Base-by-base conservation (phyloP, 192 early-diverging fungal species). In the Geranomyces variabilis region DNA sequence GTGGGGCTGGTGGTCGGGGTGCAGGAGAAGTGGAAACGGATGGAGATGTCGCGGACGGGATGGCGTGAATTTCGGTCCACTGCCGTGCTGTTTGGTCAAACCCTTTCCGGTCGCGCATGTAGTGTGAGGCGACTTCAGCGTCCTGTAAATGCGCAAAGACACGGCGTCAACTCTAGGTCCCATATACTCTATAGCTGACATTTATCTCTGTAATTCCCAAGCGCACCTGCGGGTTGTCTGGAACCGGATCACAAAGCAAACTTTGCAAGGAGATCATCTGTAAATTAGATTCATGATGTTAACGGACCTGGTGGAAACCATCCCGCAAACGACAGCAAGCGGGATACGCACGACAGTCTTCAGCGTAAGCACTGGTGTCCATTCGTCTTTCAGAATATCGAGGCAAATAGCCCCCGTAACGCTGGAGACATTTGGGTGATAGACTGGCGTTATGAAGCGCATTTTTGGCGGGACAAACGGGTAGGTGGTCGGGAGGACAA, bases 401-500 rank as follows among this genome's bases (percentile, higher is more conserved):
- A 98, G 79, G 80, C 96, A 98, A 63, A 98, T 96, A 56, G 85
- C 85, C 14, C 96, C 96, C 70, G 88, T 87, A 19, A 33, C 29
- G 64, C 85, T 89, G 78, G 94, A 95, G 80, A 98, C 93, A 75
- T 98, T 98, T 86, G 95, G 96, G 79, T 98, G 95, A 75, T 97
- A 98, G 53, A 98, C 96, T 53, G 91, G 89, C 24, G 96, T 98
- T 34, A 90, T 87, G 84, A 93, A 98, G 5, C 85, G 84, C 31
- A 93, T 89, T 80, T 95, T 94, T 79, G 96, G 95, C 48, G 96
- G 92, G 75, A 93, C 94, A 84, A 96, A 98, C 21, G 96, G 95
- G 75, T 98, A 98, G 29, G 96, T 92, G 76, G 90, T 87, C 36
- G 95, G 92, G 64, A 98, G 96, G 66, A 86, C 81, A 67, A 98